phyloP scores from a whole-genome alignment of 2,329 filamentous ascomycete species.

The Stagonosporopsis vannaccii region DNA sequence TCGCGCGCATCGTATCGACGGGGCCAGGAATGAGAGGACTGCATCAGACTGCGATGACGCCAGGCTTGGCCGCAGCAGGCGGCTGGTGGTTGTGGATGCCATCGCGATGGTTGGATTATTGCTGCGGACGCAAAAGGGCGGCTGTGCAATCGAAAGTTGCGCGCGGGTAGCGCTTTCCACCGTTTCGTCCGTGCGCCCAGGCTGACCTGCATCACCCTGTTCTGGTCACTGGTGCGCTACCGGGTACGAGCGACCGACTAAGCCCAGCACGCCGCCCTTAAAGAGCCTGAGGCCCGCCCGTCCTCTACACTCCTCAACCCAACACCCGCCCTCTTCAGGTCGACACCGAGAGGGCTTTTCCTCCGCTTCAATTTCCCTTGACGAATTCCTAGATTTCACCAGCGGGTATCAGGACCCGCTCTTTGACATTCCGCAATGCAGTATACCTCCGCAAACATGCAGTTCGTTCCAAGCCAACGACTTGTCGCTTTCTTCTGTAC shows the following conservation, averaged over 20 bases:
- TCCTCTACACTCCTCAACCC: conserved; percentile 31
- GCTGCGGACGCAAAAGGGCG: conserved; percentile 24
- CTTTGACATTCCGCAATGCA: conserved; percentile 44
- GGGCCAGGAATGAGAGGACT: conserved; percentile 37
- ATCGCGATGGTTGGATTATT: conserved; percentile 33
- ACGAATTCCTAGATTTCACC: conserved; percentile 46
- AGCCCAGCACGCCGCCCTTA: conserved; percentile 15
- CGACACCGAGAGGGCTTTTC: conserved; percentile 46
- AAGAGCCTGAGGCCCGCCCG: conserved; percentile 30
- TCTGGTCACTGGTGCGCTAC: background rate
- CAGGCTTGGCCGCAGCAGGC: conserved; percentile 36
- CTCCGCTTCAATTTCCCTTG: conserved; percentile 46
- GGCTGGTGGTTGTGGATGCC: conserved; percentile 38
- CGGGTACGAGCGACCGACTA: background rate
- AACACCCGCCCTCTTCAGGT: conserved; percentile 38
- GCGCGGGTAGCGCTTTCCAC: conserved; percentile 10
- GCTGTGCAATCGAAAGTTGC: conserved; percentile 31
- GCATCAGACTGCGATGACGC: conserved; percentile 26
- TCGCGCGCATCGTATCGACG: conserved; percentile 34
- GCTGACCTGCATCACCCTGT: conserved; percentile 6
- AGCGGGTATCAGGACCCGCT: conserved; percentile 47
- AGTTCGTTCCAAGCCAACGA: conserved; percentile 29
- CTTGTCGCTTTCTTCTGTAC: conserved; percentile 32
- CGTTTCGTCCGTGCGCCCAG: conserved; percentile 5
- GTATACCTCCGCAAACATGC: conserved; percentile 31